phyloP scores from a whole-genome alignment of 2,329 filamentous ascomycete species.

The Exserohilum turcica region DNA sequence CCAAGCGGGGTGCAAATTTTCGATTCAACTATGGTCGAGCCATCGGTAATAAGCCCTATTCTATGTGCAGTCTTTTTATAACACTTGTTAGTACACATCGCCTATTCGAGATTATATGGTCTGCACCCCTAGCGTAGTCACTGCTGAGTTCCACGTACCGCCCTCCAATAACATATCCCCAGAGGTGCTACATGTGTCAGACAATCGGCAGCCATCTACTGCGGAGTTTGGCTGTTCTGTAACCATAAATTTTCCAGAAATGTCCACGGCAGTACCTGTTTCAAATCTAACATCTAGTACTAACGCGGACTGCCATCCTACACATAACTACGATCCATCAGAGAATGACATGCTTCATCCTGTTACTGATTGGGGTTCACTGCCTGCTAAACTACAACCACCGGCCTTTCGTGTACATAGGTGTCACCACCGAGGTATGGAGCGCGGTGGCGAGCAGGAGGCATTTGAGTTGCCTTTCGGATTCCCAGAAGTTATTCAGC shows the following conservation, averaged over 20 bases:
- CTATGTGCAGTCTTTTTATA: not conserved
- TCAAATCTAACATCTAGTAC: not conserved
- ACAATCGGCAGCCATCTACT: not conserved
- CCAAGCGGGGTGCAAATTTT: slow-evolving; percentile 13
- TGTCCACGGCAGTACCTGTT: not conserved
- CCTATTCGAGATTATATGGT: not conserved
- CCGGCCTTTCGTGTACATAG: not conserved
- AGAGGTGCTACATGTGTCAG: no score
- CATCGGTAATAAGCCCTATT: not conserved
- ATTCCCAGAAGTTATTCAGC: not conserved
- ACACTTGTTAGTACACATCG: not conserved
- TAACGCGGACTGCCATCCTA: not conserved
- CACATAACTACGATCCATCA: not conserved
- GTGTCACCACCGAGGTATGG: not conserved
- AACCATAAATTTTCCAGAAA: not conserved
- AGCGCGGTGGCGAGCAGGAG: not conserved
- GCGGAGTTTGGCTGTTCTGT: not conserved
- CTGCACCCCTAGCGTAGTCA: not conserved
- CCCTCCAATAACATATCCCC: no score
- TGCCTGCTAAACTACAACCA: not conserved
- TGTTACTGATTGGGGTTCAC: not conserved
- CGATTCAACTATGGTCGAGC: not conserved
- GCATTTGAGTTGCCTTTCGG: not conserved
- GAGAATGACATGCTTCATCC: not conserved
- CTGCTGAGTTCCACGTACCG: not conserved